phyloP scores from a whole-genome alignment of 164 flowering plant species.

The Macadamia tetraphylla region DNA sequence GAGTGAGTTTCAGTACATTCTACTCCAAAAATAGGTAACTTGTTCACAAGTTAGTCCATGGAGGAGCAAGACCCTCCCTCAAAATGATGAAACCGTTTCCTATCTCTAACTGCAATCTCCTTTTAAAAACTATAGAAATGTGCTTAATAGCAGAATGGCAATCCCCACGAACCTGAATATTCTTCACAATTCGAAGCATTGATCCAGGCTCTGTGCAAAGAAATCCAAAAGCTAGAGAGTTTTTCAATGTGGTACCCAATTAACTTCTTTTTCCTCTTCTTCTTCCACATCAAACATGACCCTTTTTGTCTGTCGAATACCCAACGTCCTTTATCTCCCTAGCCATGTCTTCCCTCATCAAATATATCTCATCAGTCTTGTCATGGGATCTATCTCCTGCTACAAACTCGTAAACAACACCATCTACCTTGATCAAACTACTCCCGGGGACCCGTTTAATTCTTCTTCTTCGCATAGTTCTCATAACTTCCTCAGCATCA shows the following conservation, averaged over 20 bases:
- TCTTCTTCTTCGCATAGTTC: conserved; percentile 26
- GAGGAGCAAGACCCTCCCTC: conserved; percentile 40
- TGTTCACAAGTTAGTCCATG: conserved; percentile 35
- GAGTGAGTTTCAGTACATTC: no score
- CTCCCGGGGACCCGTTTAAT: conserved; percentile 32
- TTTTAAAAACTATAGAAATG: conserved; percentile 25
- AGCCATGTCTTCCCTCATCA: conserved; percentile 24
- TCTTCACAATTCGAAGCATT: conserved; percentile 29
- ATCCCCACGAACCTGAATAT: conserved; percentile 29
- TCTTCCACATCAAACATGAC: conserved; percentile 32
- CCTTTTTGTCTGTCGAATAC: conserved; percentile 23
- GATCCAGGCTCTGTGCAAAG: conserved; percentile 30
- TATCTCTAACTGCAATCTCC: conserved; percentile 34
- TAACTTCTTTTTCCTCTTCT: conserved; percentile 28
- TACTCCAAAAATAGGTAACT: not conserved
- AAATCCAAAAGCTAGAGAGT: conserved; percentile 33
- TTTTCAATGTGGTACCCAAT: conserved; percentile 33
- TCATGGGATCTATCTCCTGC: conserved; percentile 37
- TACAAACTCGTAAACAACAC: conserved; percentile 35
- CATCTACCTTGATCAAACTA: conserved; percentile 35
- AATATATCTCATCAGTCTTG: conserved; percentile 22
- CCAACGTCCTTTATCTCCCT: conserved; percentile 22
- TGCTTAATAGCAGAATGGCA: conserved; percentile 33
- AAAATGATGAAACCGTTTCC: conserved; percentile 39
- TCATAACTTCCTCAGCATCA: conserved; percentile 24